Evolutionary conservation across 2,329 filamentous ascomycete species (phyloP).

Genomic region (Apiospora saccharicola): DNA sequence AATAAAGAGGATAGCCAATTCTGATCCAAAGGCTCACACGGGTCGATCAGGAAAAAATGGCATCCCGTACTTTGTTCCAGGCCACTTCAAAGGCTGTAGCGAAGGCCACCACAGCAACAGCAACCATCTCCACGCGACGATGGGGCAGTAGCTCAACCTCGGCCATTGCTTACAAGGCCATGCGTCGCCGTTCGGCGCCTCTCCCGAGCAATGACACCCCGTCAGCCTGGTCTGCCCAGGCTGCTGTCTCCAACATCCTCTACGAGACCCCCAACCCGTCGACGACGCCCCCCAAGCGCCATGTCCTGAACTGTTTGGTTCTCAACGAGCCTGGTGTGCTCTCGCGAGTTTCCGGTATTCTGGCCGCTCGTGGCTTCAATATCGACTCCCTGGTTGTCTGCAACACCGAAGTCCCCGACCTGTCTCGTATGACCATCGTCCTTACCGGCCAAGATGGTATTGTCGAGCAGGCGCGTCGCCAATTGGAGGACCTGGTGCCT

Average conservation of each 20-base stretch:
- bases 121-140: slow-evolving; percentile 33
- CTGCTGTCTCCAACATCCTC: slow-evolving; percentile 96
- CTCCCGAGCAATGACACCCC: slow-evolving; percentile 80
- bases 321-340: slow-evolving; percentile 99
- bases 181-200: slow-evolving; percentile 88
- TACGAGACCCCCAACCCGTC: slow-evolving; percentile 95
- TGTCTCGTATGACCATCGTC: slow-evolving; percentile 99
- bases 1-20: slow-evolving; percentile 29
- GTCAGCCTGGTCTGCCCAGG: slow-evolving; percentile 86
- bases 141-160: slow-evolving; percentile 80
- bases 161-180: slow-evolving; percentile 94
- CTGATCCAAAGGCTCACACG: slow-evolving; percentile 36
- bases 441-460: slow-evolving; percentile 95
- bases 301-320: slow-evolving; percentile 97
- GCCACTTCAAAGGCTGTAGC: slow-evolving; percentile 37
- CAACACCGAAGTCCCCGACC: slow-evolving; percentile 94
- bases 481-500: slow-evolving; percentile 95
- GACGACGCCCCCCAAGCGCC: slow-evolving; percentile 84
- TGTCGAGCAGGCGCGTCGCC: slow-evolving; percentile 93
- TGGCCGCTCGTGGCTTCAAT: slow-evolving; percentile 97
- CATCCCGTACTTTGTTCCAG: slow-evolving; percentile 39
- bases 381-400: slow-evolving; percentile 98
- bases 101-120: slow-evolving; percentile 29
- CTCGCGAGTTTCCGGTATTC: slow-evolving; percentile 93
- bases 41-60: slow-evolving; percentile 42